Conservation (phyloP, 352 stramenopile genomes). For the Globisporangium spinosum region DNA sequence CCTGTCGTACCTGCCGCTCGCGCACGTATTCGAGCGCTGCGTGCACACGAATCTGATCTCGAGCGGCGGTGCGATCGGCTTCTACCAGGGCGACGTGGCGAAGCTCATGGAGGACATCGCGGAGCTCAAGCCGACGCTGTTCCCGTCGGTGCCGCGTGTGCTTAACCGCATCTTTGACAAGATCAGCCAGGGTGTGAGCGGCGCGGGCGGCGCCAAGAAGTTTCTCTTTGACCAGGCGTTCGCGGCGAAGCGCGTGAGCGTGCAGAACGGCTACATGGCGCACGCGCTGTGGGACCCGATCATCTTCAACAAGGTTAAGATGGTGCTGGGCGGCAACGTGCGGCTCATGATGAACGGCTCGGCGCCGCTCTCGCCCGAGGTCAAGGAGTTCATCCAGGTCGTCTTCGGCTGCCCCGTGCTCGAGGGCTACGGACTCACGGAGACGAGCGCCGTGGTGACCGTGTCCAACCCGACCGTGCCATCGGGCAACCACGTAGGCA, state of each 20-base stretch:
- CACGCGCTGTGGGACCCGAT: constrained; percentile 90
- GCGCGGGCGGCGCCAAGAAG: constrained; percentile 83
- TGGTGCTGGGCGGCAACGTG: constrained; percentile 82
- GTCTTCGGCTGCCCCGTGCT: constrained; percentile 88
- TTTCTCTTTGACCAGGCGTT: constrained; percentile 88
- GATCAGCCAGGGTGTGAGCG: constrained; percentile 61
- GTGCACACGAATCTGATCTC: constrained; percentile 52
- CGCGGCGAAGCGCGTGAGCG: constrained; percentile 49
- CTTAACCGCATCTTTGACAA: constrained; percentile 72
- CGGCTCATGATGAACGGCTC: constrained; percentile 91
- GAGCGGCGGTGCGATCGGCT: constrained; percentile 84
- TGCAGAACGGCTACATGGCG: constrained; percentile 25
- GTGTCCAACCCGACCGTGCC: neutral
- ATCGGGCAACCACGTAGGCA: constrained; percentile 2
- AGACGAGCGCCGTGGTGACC: constrained; percentile 71
- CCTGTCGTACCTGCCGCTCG: constrained; percentile 92
- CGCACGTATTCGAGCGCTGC: constrained; percentile 92
- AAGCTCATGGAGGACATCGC: constrained; percentile 10
- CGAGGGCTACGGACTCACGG: constrained; percentile 94
- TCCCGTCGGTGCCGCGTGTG: constrained; percentile 4
- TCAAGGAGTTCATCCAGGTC: constrained; percentile 93
- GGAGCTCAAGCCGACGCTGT: constrained; percentile 9
- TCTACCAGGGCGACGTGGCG: constrained; percentile 79
- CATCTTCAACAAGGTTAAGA: constrained; percentile 93
- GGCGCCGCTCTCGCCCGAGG: constrained; percentile 84